Percentiles rank a stretch among this genome's conserved stretches.
phyloP scores from a whole-genome alignment of 768 basidiomycete species.

The Termitomyces sp. region DNA sequence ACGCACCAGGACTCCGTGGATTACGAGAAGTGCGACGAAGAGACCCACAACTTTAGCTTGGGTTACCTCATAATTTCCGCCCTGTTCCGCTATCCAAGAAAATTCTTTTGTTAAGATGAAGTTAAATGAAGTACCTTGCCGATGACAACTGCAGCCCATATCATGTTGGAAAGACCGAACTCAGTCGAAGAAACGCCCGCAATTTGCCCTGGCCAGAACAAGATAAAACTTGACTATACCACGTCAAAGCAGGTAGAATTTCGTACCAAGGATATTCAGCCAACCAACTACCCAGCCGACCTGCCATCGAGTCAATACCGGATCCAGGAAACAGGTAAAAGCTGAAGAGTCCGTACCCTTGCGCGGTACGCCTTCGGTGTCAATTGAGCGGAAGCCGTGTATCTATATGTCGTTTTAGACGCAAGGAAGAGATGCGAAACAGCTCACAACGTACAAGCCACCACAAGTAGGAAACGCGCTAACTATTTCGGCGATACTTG shows the following conservation, averaged over 20 bases:
- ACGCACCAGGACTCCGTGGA: conserved; percentile 69
- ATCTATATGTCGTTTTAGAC: conserved; percentile 30
- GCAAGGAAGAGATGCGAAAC: not conserved
- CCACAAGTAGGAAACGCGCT: conserved; percentile 74
- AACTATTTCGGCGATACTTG: conserved; percentile 73
- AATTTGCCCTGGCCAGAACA: conserved; percentile 50
- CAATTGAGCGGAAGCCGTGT: conserved; percentile 77
- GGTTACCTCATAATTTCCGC: conserved; percentile 56
- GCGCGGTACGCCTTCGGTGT: conserved; percentile 62
- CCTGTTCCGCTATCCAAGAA: conserved; percentile 20
- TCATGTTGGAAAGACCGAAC: conserved; percentile 77
- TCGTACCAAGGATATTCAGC: conserved; percentile 71
- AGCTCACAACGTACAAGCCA: conserved; percentile 45
- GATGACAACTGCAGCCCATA: conserved; percentile 68
- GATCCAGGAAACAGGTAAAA: not conserved
- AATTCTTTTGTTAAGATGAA: not conserved
- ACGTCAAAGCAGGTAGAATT: not conserved
- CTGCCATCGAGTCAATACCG: conserved; percentile 20
- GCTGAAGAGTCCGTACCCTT: conserved; percentile 30
- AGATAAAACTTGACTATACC: not conserved
- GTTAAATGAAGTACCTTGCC: conserved; percentile 34
- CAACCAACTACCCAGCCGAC: conserved; percentile 79
- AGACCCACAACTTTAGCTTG: conserved; percentile 74
- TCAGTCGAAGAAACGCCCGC: conserved; percentile 85
- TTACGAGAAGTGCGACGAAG: conserved; percentile 66